Base-by-base conservation (phyloP, 371 early-diverging fungal genomes). In the Rhizopus sp. region DNA sequence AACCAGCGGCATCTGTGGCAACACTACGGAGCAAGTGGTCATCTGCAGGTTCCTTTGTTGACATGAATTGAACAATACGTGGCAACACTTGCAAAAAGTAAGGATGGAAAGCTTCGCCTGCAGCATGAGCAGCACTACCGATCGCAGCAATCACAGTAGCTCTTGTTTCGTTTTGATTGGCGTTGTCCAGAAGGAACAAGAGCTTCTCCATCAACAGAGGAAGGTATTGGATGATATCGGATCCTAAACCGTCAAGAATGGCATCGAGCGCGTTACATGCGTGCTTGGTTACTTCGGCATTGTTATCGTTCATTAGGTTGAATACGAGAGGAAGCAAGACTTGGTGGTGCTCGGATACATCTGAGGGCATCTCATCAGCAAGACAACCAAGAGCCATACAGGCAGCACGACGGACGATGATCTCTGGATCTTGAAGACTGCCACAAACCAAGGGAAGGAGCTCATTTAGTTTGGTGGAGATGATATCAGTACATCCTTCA, bases 401-500 rank as follows among this genome's bases (percentile, higher is more conserved):
- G 15, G 93, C 91, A 31, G 92, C 92, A 17, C 88, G 83, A 59
- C 93, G 87, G 23, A 95, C 95, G 37, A 76, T 66, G 6, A 74
- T 68, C 23, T 90, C 86, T 10, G 85, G 77, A 53, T 95, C 94
- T 59, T 88, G 86, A 30, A 95, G 84, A 46, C 90, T 93, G 31
- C 77, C 68, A 56, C 84, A 82, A 1, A 95, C 81, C 10, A 93
- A 58, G 4, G 83, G 76, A 23, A 94, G 72, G 34, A 94, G 68
- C 13, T 92, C 92, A 17, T 79, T 74, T 51, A 91, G 72, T 62
- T 83, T 82, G 50, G 80, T 74, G 41, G 89, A 78, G 50, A 91
- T 88, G 50, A 78, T 84, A 50, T 95, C 94, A n/a, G 91, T 87
- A 50, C 92, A 89, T 3, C 93, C 93, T 64, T 95, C 94, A 31